Base-by-base conservation (phyloP, 352 stramenopile species). In the Phytopythium cucurbitacearum region DNA sequence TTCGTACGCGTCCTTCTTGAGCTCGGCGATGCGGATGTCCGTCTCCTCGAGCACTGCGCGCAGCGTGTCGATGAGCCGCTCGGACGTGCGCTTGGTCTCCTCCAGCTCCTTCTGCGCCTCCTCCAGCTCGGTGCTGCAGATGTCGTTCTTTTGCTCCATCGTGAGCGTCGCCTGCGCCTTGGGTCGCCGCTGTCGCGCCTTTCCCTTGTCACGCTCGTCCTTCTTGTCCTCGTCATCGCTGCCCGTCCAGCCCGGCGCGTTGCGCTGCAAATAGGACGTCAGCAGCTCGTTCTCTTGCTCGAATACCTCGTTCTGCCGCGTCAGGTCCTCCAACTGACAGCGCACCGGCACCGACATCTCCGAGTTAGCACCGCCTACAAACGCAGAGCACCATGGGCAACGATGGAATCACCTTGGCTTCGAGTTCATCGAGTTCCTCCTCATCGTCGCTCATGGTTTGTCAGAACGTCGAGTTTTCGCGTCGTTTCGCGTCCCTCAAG, bases 1-100 rank as follows among this genome's bases (percentile, higher is more conserved):
- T 65, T 98, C 93, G 66, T 98, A 98, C 55, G 89, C 90, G 48
- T 98, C 93, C 62, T 97, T 97, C 77, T 98, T 98, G 50, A 98
- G 74, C 66, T 98, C 93, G 6, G 85, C 72, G 48, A 98, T 97
- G 55, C 93, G 84, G 33, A 98, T 94, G 51, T 98, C 91, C 11
- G 92, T 97, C 68, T 98, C 90, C 51, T 98, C 90, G 9, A 98
- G 69, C 37, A 98, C 89, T 0, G 90, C 89, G 4, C 83, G 85
- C 15, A 98, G 69, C 28, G 91, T 98, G 67, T 98, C 93, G 40
- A 98, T 96, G n/a, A 98, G 73, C 44, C 95, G 84, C 60, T 97
- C 90, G 28, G 81, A 95, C 43, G 85, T 95, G 48, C 78, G 70
- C 58, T 94, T 95, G 42, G 87, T 94, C 67, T 94, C 85, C 57